Conservation (phyloP, 2,329 filamentous ascomycete species). For the Verticillium alfalfae region DNA sequence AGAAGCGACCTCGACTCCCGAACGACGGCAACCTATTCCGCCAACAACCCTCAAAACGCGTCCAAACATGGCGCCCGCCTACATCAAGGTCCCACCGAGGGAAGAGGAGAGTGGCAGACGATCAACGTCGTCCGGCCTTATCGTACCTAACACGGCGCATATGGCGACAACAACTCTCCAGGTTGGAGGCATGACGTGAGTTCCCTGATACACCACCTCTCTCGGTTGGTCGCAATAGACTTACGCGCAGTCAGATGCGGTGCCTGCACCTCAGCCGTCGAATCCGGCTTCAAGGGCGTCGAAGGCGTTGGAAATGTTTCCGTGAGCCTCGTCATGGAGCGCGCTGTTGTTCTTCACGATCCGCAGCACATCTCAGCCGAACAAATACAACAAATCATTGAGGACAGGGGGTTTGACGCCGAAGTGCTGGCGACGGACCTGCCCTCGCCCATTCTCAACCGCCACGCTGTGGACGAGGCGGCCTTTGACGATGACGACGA, state of each 20-base stretch:
- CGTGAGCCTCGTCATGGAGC: slow-evolving; percentile 90
- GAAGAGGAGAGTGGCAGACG: slow-evolving; percentile 19
- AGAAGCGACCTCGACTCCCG: background rate
- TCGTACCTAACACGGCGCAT: slow-evolving; percentile 32
- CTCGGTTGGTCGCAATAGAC: slow-evolving; percentile 1
- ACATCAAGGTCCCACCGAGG: slow-evolving; percentile 40
- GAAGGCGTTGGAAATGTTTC: slow-evolving; percentile 81
- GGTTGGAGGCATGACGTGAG: slow-evolving; percentile 80
- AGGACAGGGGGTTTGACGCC: slow-evolving; percentile 88
- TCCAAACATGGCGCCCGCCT: slow-evolving; percentile 42
- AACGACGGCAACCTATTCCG: background rate
- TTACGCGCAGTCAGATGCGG: slow-evolving; percentile 61
- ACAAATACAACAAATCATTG: slow-evolving; percentile 76
- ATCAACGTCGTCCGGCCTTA: slow-evolving; percentile 27
- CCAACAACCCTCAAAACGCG: background rate
- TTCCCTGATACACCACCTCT: slow-evolving; percentile 12
- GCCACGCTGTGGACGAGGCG: slow-evolving; percentile 23
- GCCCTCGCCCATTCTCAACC: slow-evolving; percentile 45
- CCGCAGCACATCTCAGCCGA: slow-evolving; percentile 67
- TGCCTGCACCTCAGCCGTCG: slow-evolving; percentile 91
- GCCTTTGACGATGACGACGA: slow-evolving; percentile 29
- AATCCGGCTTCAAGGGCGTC: slow-evolving; percentile 80
- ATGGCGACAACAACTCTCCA: slow-evolving; percentile 89
- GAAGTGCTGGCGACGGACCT: slow-evolving; percentile 80
- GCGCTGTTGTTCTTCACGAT: slow-evolving; percentile 91